These are phyloP conservation scores for Nemania sp. DNA, from an alignment of 2,329 filamentous ascomycete species.

Conservation along the genomic window DNA sequence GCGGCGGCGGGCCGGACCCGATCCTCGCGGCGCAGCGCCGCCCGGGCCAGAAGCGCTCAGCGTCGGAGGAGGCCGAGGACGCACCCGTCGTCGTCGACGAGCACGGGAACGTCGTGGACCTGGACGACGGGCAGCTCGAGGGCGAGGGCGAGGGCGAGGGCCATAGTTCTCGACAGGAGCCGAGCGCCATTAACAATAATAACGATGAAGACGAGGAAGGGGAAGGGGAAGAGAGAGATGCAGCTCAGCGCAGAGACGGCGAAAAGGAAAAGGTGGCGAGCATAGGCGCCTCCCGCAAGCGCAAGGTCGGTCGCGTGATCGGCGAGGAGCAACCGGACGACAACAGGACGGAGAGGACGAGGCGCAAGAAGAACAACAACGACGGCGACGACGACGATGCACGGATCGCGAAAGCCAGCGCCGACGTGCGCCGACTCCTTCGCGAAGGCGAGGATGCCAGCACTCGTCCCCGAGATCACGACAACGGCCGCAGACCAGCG, in stretches of 20 bases:
- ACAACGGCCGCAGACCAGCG: too few relatives aligned
- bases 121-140: constrained; percentile 44
- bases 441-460: not conserved
- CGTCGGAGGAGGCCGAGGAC: constrained; percentile 75
- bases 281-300: constrained; percentile 56
- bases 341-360: constrained; percentile 24
- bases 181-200: constrained; percentile 16
- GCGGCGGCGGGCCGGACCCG: constrained; percentile 58
- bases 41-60: constrained; percentile 55
- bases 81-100: constrained; percentile 77
- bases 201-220: constrained; percentile 16
- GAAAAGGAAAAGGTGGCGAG: constrained; percentile 44
- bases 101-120: constrained; percentile 64
- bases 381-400: constrained; percentile 7
- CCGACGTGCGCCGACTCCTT: constrained; percentile 21
- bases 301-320: constrained; percentile 58
- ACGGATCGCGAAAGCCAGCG: constrained; percentile 32
- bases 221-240: constrained; percentile 20
- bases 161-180: constrained; percentile 4
- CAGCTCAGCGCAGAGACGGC: constrained; percentile 28
- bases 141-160: constrained; percentile 35
- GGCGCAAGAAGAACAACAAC: constrained; percentile 11
- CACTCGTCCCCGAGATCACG: not conserved
- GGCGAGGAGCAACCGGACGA: constrained; percentile 43
- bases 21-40: constrained; percentile 55